Percentiles rank a stretch among this genome's conserved stretches.
phyloP scores from a whole-genome alignment of 2,329 filamentous ascomycete species.

The Endoconidiophora polonica region DNA sequence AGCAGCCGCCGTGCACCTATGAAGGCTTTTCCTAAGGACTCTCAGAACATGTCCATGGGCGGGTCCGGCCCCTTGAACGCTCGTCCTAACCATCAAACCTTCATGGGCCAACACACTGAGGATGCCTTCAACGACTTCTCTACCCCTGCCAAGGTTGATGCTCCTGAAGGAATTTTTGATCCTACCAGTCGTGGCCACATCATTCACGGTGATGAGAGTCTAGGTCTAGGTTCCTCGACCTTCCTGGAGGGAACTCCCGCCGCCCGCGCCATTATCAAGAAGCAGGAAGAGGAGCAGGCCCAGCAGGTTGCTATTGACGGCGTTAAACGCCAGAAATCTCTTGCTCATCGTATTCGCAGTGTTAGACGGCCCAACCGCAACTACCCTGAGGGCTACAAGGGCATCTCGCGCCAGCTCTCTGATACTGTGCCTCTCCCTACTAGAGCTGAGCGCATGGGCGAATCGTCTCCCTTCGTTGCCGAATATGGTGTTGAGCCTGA shows the following conservation, averaged over 20 bases:
- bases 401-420: constrained; percentile 24
- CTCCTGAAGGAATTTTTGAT: constrained; percentile 39
- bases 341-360: constrained; percentile 79
- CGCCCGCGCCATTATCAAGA: constrained; percentile 60
- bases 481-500: constrained; percentile 51
- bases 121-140: constrained; percentile 77
- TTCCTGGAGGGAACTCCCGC: constrained; percentile 91
- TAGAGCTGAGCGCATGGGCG: constrained; percentile 11
- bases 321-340: constrained; percentile 78
- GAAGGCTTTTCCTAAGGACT: constrained; percentile 88
- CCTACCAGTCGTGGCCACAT: constrained; percentile 49
- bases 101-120: constrained; percentile 64
- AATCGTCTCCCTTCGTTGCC: constrained; percentile 7
- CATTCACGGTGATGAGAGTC: constrained; percentile 67
- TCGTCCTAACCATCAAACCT: constrained; percentile 68
- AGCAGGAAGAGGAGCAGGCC: constrained; percentile 52
- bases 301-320: constrained; percentile 38
- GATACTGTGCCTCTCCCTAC: constrained; percentile 19
- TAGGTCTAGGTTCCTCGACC: constrained; percentile 82
- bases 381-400: constrained; percentile 23
- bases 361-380: constrained; percentile 40
- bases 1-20: constrained; percentile 74
- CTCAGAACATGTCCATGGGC: constrained; percentile 79
- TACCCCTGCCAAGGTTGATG: constrained; percentile 21
- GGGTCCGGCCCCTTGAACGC: constrained; percentile 72